phyloP scores from a whole-genome alignment of 176 grass and related monocot species.

The Oryza glumipatula region DNA sequence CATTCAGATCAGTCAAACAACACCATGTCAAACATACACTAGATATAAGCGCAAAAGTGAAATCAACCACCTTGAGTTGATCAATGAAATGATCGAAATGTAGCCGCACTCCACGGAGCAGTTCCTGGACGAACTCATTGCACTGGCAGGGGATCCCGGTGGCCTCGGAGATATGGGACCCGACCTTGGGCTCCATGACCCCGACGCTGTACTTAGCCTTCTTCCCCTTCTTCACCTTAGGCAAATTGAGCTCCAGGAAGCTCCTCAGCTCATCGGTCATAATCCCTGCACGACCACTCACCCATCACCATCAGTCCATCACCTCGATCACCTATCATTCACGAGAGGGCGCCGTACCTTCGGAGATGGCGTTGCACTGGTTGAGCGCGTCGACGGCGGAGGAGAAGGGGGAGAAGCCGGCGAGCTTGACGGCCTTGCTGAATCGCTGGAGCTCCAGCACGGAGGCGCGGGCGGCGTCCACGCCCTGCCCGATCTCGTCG shows the following conservation, averaged over 20 bases:
- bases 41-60: slow-evolving; percentile 38
- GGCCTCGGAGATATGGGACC: slow-evolving; percentile 71
- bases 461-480: slow-evolving; percentile 65
- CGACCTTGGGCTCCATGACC: slow-evolving; percentile 71
- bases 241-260: slow-evolving; percentile 80
- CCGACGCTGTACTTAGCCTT: slow-evolving; percentile 79
- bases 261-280: slow-evolving; percentile 79
- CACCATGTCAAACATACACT: not conserved
- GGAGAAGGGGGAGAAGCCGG: slow-evolving; percentile 67
- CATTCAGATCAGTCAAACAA: not conserved
- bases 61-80: slow-evolving; percentile 68
- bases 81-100: slow-evolving; percentile 70
- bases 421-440: slow-evolving; percentile 77
- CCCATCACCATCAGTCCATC: not conserved
- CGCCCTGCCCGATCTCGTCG: slow-evolving; percentile 74
- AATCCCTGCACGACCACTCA: slow-evolving; percentile 48
- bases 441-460: slow-evolving; percentile 69
- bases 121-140: slow-evolving; percentile 72
- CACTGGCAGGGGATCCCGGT: slow-evolving; percentile 79
- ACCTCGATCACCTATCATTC: not conserved
- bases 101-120: slow-evolving; percentile 72
- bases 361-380: slow-evolving; percentile 81
- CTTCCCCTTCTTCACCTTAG: slow-evolving; percentile 68
- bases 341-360: slow-evolving; percentile 40
- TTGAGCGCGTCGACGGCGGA: slow-evolving; percentile 73